These are phyloP conservation scores for Betula pendula DNA, from an alignment of 306 rosid genomes.

Conservation along the genomic window DNA sequence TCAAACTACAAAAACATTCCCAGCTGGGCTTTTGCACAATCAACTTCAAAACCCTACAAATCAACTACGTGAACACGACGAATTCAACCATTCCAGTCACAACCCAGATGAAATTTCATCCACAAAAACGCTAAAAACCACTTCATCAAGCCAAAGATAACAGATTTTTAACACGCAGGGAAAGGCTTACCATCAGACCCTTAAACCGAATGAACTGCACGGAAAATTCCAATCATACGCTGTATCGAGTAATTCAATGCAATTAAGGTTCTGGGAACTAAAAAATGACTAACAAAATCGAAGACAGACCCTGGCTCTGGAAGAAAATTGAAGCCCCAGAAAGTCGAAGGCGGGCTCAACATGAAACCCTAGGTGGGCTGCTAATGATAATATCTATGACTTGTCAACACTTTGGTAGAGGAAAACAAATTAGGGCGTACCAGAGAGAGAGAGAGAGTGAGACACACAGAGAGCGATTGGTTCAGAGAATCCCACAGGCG, in stretches of 20 bases:
- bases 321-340: neutral
- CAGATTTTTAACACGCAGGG: conserved; percentile 1
- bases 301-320: neutral
- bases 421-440: conserved; percentile 19
- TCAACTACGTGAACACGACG: neutral
- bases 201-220: conserved; percentile 6
- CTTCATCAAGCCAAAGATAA: conserved; percentile 1
- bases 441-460: conserved; percentile 17
- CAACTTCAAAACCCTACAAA: conserved; percentile 3
- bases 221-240: neutral
- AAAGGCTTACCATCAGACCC: conserved; percentile 13
- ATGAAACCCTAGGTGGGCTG: conserved; percentile 35
- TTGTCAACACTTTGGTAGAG: neutral
- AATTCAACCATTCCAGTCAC: neutral
- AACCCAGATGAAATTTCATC: neutral
- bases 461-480: neutral
- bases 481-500: conserved; percentile 31
- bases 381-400: neutral
- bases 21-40: neutral
- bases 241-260: neutral
- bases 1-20: neutral
- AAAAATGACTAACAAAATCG: neutral
- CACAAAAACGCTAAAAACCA: neutral
- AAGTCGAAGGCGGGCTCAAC: neutral
- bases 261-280: neutral